Base-by-base conservation (phyloP, 179 eudicot genomes). In the Amaranthus tricolor region DNA sequence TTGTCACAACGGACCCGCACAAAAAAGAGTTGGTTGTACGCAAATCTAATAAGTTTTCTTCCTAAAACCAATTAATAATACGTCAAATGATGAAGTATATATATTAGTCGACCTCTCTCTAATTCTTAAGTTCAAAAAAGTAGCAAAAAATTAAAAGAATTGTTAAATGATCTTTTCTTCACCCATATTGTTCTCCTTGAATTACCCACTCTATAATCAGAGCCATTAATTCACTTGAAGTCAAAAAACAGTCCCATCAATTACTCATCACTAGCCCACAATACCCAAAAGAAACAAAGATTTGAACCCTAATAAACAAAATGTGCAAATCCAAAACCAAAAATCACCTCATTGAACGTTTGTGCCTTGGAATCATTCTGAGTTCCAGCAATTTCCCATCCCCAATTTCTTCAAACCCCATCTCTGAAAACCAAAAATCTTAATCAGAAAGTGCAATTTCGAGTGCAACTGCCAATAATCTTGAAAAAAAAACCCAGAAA, bases 341-440 rank as follows among this genome's bases (percentile, higher is more conserved):
- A 66, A 64, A 62, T 47, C 40, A 91, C 97, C 98, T 92, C 82
- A 90, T 90, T 47, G 92, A 91, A 71, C 91, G 88, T 74, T 82
- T 83, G 85, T 90, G 96, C 56, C 69, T 75, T 58, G 86, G 77
- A 78, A 80, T 61, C 67, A 82, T 58, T 78, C 76, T 85, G 9
- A 83, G 44, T 50, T 77, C 84, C 76, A 76, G 63, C 63, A 86
- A 53, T 76, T 83, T 84, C 63, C 69, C 70, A 71, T 77, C 85
- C 77, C 76, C 86, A 77, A 71, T 72, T 43, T 80, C 85, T 74
- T 87, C 85, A 53, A 83, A 78, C 31, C 89, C 89, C 98, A 91
- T 88, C 54, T 80, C 85, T 75, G 50, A 9, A 50, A 31, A 31
- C 40, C 40, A 31, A 31, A 31, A 31, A 31, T 16, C 47, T 12